Percentiles rank a stretch among this genome's conserved stretches.
Evolutionary conservation across 2,329 filamentous ascomycete genomes (phyloP).

Genomic region (Coniochaeta hoffmannii): DNA sequence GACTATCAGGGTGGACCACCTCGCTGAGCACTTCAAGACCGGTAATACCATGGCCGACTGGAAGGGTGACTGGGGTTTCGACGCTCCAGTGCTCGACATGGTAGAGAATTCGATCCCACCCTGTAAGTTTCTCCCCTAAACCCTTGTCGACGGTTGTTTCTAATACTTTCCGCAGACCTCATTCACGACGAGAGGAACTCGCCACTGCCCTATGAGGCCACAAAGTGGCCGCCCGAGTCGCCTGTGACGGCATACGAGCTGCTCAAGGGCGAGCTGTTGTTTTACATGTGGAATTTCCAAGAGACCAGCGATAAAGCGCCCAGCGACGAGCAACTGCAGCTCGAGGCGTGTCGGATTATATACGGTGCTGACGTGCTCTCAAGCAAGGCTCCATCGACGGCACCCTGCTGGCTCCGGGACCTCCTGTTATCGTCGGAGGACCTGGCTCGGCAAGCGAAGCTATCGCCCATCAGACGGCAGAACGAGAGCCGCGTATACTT

Average conservation of each 20-base stretch:
- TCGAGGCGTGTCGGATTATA: conserved; percentile 53
- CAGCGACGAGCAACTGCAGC: conserved; percentile 45
- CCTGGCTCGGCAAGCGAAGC: conserved; percentile 34
- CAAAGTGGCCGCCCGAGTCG: conserved; percentile 32
- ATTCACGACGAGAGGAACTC: conserved; percentile 56
- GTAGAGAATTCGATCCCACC: conserved; percentile 61
- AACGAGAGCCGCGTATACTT: conserved; percentile 38
- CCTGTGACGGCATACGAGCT: conserved; percentile 54
- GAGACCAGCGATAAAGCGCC: conserved; percentile 32
- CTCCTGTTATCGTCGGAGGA: conserved; percentile 43
- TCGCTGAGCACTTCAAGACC: conserved; percentile 61
- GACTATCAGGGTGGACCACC: conserved; percentile 52
- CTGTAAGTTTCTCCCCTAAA: conserved; percentile 39
- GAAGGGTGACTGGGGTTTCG: conserved; percentile 65
- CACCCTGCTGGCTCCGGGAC: conserved; percentile 50
- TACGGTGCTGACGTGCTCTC: conserved; percentile 44
- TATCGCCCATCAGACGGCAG: conserved; percentile 38
- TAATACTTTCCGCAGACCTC: conserved; percentile 36
- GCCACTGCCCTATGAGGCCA: conserved; percentile 45
- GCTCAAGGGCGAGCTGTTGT: conserved; percentile 49
- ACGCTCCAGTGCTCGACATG: conserved; percentile 51
- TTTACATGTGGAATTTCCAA: conserved; percentile 38
- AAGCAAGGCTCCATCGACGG: conserved; percentile 27
- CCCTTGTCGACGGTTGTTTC: conserved; percentile 16
- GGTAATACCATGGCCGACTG: conserved; percentile 61